Percentiles rank a stretch among this genome's conserved stretches.
phyloP scores from a whole-genome alignment of 257 asterid species.

The Mitragyna speciosa region DNA sequence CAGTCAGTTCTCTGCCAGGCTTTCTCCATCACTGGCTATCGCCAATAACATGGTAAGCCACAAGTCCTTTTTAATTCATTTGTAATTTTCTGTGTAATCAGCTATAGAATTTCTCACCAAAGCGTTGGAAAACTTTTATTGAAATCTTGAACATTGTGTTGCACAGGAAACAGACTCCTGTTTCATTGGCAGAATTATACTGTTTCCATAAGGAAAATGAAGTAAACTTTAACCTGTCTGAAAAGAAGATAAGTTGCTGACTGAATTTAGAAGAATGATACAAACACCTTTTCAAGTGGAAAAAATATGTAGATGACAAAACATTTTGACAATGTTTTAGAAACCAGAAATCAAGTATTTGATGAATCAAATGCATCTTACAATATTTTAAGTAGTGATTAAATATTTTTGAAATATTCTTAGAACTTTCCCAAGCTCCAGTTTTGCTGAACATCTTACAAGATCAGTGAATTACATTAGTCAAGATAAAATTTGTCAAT shows the following conservation, averaged over 20 bases:
- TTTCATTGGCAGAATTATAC: too few species aligned
- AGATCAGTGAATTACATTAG: too few species aligned
- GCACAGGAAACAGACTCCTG: too few species aligned
- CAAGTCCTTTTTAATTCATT: background rate
- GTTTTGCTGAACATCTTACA: too few species aligned
- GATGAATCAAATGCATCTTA: background rate
- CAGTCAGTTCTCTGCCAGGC: slow-evolving; percentile 70
- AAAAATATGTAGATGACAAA: too few species aligned
- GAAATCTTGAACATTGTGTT: too few species aligned
- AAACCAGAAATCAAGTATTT: too few species aligned
- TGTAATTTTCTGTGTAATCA: background rate
- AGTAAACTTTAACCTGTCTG: too few species aligned
- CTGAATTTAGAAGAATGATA: background rate
- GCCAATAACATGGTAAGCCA: slow-evolving; percentile 75
- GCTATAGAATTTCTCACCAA: background rate
- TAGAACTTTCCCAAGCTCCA: too few species aligned
- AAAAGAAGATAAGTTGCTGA: background rate
- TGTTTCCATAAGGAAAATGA: background rate
- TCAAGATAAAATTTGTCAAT: background rate
- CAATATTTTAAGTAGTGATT: background rate
- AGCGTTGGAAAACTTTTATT: background rate
- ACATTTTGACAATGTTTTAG: background rate
- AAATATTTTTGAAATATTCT: too few species aligned
- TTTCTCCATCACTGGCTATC: slow-evolving; percentile 66
- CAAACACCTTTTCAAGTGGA: background rate